Evolutionary conservation across 139 green algal species (phyloP), one percentile per base, ranked within the genome.

Genomic region (Mychonastes homosphaera): DNA sequence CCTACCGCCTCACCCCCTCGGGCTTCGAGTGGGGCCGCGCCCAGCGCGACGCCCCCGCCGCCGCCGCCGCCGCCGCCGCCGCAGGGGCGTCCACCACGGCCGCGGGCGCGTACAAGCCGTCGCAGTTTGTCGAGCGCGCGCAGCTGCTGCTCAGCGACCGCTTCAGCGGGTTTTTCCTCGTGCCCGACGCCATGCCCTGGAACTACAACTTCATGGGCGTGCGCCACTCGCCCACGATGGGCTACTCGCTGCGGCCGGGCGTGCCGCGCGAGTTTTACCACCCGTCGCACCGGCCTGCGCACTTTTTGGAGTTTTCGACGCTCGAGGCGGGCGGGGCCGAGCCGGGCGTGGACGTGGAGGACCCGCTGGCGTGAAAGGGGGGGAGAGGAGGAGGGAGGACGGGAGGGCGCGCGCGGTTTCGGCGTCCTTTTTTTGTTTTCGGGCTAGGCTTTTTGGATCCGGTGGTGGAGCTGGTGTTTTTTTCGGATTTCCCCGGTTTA

Each of bases 151-250:
- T 99, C 47, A 86, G 66, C 23, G 92, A 99, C 78, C 83, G 90
- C 70, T 99, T 97, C 80, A 89, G 95, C 73, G 90, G 90, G 69
- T 96, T 94, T 57, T 95, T 87, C 76, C 96, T 96, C 89, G 76
- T 88, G 49, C 85, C 83, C 19, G 81, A 93, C 64, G 27, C 41
- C 23, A 27, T 12, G 18, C 2, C 33, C 55, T 99, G 92, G 92
- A 99, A 99, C 72, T 99, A 95, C 78, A 97, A 97, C 72, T 99
- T 99, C 77, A 88, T 88, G 81, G 83, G 81, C 36, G 79, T 86
- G 28, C 86, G 86, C 74, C 77, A 84, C 73, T 10, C 36, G 10
- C 21, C 59, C 38, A 67, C 29, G 50, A 66, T 72, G 82, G 76
- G 75, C 54, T 99, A 96, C 68, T 80, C 80, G 0, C 65, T 98